phyloP scores from a whole-genome alignment of 768 basidiomycete genomes.

The Lentinula boryana region DNA sequence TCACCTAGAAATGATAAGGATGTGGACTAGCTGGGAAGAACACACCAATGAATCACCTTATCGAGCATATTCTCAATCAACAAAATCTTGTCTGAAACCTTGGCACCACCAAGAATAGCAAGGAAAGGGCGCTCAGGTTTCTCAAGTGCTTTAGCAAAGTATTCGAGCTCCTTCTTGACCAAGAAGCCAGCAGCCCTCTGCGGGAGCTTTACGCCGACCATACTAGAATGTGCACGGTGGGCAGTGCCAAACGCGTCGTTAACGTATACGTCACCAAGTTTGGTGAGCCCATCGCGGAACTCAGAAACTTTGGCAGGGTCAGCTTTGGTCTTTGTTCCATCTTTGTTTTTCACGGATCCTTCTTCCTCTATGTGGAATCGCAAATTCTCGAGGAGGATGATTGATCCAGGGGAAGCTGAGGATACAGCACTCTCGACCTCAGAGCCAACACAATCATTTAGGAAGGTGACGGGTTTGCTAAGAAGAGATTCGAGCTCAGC shows the following conservation, averaged over 20 bases:
- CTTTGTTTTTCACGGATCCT: conserved; percentile 88
- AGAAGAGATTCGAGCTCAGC: conserved; percentile 74
- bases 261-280: conserved; percentile 92
- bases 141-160: conserved; percentile 96
- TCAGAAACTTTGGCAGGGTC: conserved; percentile 71
- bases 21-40: not conserved
- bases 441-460: conserved; percentile 79
- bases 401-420: conserved; percentile 53
- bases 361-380: conserved; percentile 99
- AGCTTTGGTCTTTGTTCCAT: conserved; percentile 93
- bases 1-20: conserved; percentile 47
- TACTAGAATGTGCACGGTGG: conserved; percentile 96
- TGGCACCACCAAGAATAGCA: conserved; percentile 96
- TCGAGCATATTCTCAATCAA: conserved; percentile 99
- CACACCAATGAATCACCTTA: conserved; percentile 51
- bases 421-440: conserved; percentile 78
- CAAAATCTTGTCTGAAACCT: conserved; percentile 98
- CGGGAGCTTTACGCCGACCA: conserved; percentile 93
- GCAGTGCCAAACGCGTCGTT: conserved; percentile 99
- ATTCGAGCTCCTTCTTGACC: conserved; percentile 98
- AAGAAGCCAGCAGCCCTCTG: conserved; percentile 94
- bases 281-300: conserved; percentile 86
- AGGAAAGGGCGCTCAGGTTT: conserved; percentile 93
- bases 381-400: conserved; percentile 94
- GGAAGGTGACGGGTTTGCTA: conserved; percentile 69